Conservation (phyloP, 495 filamentous ascomycete species). For the Hyaloscypha finlandica region DNA sequence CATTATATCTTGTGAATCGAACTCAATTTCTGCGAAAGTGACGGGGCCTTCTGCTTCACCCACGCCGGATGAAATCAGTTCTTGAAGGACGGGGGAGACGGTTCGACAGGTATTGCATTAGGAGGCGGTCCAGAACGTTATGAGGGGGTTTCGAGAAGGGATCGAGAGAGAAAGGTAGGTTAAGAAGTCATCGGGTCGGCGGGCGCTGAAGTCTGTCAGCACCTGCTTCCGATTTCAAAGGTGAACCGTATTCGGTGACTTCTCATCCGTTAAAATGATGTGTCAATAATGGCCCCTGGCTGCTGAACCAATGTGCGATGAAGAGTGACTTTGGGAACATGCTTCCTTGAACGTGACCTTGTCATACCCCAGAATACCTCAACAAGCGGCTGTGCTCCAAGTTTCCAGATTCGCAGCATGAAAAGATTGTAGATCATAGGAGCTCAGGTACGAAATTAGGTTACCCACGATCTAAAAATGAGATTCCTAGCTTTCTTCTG, state of each 20-base stretch:
- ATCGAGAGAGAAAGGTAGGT: slow-evolving; percentile 60
- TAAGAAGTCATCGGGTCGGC: slow-evolving; percentile 60
- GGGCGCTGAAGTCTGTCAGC: slow-evolving; percentile 44
- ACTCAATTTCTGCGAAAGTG: slow-evolving; percentile 61
- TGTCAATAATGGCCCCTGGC: too few species aligned
- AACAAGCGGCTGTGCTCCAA: too few species aligned
- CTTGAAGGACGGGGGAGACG: slow-evolving; percentile 53
- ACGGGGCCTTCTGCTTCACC: slow-evolving; percentile 64
- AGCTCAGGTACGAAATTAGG: slow-evolving; percentile 9
- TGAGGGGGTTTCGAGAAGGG: slow-evolving; percentile 56
- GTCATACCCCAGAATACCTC: background rate
- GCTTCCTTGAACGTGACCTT: background rate
- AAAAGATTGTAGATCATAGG: background rate
- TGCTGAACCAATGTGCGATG: background rate
- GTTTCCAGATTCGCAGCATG: background rate
- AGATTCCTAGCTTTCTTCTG: slow-evolving; percentile 41
- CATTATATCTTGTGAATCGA: slow-evolving; percentile 60
- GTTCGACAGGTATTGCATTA: slow-evolving; percentile 62
- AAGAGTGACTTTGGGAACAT: slow-evolving; percentile 4
- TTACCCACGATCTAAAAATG: slow-evolving; percentile 47
- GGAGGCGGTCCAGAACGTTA: slow-evolving; percentile 71
- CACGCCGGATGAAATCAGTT: slow-evolving; percentile 54
- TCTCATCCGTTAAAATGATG: background rate
- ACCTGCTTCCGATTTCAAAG: background rate
- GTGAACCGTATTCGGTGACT: slow-evolving; percentile 3